These are phyloP conservation scores for Aspergillus awamori DNA, from an alignment of 2,329 filamentous ascomycete genomes.

Conservation along the genomic window DNA sequence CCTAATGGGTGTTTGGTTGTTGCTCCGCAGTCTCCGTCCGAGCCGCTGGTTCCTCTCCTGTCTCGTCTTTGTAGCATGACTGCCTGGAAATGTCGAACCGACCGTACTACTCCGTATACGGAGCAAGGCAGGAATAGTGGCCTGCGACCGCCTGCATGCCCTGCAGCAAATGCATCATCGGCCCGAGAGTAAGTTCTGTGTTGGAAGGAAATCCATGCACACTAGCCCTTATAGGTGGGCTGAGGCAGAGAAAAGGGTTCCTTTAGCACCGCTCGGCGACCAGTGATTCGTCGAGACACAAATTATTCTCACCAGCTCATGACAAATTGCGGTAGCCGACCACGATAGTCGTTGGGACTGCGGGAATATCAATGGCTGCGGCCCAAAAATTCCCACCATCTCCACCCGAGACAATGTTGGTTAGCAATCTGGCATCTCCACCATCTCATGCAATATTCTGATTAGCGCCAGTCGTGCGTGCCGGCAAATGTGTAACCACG, in stretches of 20 bases:
- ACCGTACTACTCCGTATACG: constrained; percentile 2
- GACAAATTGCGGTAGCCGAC: constrained; percentile 5
- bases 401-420: constrained; percentile 7
- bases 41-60: neutral
- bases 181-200: constrained; percentile 21
- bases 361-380: constrained; percentile 2
- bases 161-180: constrained; percentile 24
- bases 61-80: neutral
- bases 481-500: constrained; percentile 17
- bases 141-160: constrained; percentile 12
- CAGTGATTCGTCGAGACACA: neutral
- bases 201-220: constrained; percentile 7
- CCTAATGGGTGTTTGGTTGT: neutral
- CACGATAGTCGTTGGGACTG: neutral
- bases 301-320: constrained; percentile 1
- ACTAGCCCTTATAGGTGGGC: constrained; percentile 9
- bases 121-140: neutral
- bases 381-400: neutral
- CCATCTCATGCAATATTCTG: constrained; percentile 10
- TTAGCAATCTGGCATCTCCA: constrained; percentile 1
- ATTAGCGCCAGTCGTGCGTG: constrained; percentile 1
- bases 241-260: constrained; percentile 11
- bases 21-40: neutral
- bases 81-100: neutral
- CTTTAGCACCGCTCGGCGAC: neutral